Base-by-base conservation (phyloP, 352 stramenopile species). In the Pythium insidiosum region DNA sequence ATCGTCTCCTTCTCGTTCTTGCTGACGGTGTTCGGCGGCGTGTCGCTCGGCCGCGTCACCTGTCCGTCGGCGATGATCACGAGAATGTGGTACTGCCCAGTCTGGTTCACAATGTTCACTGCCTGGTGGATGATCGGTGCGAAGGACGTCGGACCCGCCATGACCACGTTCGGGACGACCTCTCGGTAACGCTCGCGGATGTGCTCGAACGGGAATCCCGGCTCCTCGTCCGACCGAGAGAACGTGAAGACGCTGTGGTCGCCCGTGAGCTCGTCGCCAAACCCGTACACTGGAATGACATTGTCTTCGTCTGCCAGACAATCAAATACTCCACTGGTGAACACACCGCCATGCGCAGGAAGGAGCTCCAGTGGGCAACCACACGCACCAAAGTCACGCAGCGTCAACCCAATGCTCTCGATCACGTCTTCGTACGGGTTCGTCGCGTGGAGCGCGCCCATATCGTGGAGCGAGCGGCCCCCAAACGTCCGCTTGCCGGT, bases 391-490 rank as follows among this genome's bases (percentile, higher is more conserved):
- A 91, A 94, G 42, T 86, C 71, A 0, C 51, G 57, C 10, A 93
- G 55, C 16, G 80, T 87, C 24, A 61, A 58, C 13, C 83, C 76
- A 33, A 94, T 78, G 33, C 66, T 88, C 37, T 88, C 77, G 43
- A 94, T 90, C 20, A 90, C 83, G 41, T 86, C 58, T 45, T 93
- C 78, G 65, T 94, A 94, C 39, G 78, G 83, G 45, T 94, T 94
- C 1, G 50, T 36, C 0, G 41, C 16, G 21, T 51, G 47, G 15
- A 61, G 38, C 10, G 85, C 58, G 41, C 76, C 72, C 18, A 76
- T 81, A 34, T 64, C 66, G 48, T 93, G 83, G 16, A 94, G 66
- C 39, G 68, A 75, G 26, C 67, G 63, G 5, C 78, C 78, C 13
- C 53, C 48, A 43, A 94, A 94, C 42, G 80, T 89, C 36, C 63